Conservation (phyloP, 352 stramenopile species). For the Pythium plurisporium region DNA sequence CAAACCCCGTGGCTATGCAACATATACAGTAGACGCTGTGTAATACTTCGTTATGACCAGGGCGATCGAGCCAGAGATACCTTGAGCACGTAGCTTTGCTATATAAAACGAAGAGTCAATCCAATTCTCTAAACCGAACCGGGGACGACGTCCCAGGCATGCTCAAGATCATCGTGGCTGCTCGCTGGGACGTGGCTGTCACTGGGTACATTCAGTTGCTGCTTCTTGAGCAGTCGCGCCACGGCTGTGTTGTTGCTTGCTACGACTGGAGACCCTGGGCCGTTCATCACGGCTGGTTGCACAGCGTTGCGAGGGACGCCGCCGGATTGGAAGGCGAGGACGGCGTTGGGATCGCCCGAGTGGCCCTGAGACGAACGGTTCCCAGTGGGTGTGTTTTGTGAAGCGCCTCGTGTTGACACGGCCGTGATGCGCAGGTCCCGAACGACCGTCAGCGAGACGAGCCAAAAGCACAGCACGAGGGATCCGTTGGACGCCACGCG, state of each 20-base stretch:
- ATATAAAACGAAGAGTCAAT: constrained; percentile 35
- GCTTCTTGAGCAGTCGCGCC: constrained; percentile 1
- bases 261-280: not conserved
- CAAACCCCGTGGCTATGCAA: not conserved
- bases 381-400: not conserved
- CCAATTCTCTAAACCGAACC: too few species aligned
- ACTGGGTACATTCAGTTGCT: too few species aligned
- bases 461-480: constrained; percentile 52
- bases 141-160: not conserved
- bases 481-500: constrained; percentile 42
- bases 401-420: not conserved
- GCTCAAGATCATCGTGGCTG: not conserved
- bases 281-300: not conserved
- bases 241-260: not conserved
- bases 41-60: too few species aligned
- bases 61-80: too few species aligned
- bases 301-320: not conserved
- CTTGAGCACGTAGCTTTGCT: too few species aligned
- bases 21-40: too few species aligned
- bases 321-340: not conserved
- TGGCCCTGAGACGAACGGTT: not conserved
- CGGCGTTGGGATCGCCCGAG: not conserved
- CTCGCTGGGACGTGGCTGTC: too few species aligned
- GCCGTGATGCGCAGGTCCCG: constrained; percentile 6
- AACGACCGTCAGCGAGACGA: constrained; percentile 28